Evolutionary conservation across 202 grass and related monocot genomes (phyloP).

Genomic region (Saccharum hybrid): DNA sequence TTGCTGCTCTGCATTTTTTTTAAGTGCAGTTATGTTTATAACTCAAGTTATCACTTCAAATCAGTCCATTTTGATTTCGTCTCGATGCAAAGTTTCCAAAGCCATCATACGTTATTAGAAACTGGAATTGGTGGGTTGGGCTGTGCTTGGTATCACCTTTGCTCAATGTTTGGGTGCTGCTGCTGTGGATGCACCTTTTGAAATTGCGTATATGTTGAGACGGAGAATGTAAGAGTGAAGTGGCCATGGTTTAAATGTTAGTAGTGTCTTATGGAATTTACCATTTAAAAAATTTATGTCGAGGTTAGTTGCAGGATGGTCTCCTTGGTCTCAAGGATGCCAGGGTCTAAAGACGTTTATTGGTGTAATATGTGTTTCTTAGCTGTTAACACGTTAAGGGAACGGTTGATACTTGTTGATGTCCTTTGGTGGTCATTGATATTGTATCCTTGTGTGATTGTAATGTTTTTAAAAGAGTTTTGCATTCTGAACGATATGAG

Average conservation of each 20-base stretch:
- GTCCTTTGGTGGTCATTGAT: neutral
- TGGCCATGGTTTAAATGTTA: constrained; percentile 6
- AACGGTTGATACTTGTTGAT: neutral
- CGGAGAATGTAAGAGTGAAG: neutral
- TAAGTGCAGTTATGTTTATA: neutral
- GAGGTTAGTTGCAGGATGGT: neutral
- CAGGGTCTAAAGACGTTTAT: neutral
- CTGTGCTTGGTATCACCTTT: neutral
- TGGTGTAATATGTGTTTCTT: neutral
- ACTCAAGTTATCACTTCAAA: constrained; percentile 26
- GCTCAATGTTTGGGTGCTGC: constrained; percentile 4
- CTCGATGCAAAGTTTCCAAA: constrained; percentile 19
- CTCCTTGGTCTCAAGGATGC: neutral
- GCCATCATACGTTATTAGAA: neutral
- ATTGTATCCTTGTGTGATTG: constrained; percentile 21
- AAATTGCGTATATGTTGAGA: neutral
- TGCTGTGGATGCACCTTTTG: neutral
- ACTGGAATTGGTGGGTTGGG: neutral
- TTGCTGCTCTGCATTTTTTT: neutral
- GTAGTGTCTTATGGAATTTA: neutral
- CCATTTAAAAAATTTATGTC: neutral
- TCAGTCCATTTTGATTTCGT: constrained; percentile 4
- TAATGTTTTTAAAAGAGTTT: neutral
- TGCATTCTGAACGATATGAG: neutral
- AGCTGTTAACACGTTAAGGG: neutral